Evolutionary conservation across 2,329 filamentous ascomycete species (phyloP), one percentile per base, ranked within the genome.

Genomic region (Fusarium sambucinum): DNA sequence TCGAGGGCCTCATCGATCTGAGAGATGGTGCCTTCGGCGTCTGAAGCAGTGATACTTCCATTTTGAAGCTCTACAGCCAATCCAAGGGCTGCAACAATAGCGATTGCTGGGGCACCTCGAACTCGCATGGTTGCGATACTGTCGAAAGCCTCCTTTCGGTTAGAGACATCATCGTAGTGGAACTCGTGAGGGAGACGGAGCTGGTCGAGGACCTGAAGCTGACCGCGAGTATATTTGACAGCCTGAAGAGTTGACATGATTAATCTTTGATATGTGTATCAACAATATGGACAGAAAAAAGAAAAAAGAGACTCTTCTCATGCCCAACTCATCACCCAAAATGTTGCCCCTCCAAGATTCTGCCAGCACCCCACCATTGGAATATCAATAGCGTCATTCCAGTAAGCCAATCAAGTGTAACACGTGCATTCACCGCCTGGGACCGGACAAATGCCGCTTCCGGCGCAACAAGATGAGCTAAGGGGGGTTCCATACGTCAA

Each of bases 21-120:
- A 3, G 86, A 80, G 44, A 94, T 87, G 50, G 91, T 86, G 47
- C 91, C 88, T 0, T 81, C 77, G 0, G 82, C 77, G 0, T 80
- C 80, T 0, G 77, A 72, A 2, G 87, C 85, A 6, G 82, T 78
- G 11, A 76, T 64, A 4, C 77, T 57, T 61, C 85, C 85, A 10
- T 87, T 86, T 51, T 89, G 83, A 11, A 98, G 81, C 78, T 98
- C 95, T 11, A 97, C 92, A 2, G 94, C 94, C 35, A 97, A 87
- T 3, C 92, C 90, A 33, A 99, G 86, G 21, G 92, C 92, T 23
- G 96, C 96, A n/a, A 99, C 96, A 69, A 99, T 98, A 44, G 96
- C 96, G 78, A 99, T 99, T 45, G 96, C 96, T 1, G 96, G 96
- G 7, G 96, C 96, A 33, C 80, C 93, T 74, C 92, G 89, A 9